Evolutionary conservation across 2,329 filamentous ascomycete genomes (phyloP), one percentile per base, ranked within the genome.

Genomic region (Trichophyton mentagrophytes): DNA sequence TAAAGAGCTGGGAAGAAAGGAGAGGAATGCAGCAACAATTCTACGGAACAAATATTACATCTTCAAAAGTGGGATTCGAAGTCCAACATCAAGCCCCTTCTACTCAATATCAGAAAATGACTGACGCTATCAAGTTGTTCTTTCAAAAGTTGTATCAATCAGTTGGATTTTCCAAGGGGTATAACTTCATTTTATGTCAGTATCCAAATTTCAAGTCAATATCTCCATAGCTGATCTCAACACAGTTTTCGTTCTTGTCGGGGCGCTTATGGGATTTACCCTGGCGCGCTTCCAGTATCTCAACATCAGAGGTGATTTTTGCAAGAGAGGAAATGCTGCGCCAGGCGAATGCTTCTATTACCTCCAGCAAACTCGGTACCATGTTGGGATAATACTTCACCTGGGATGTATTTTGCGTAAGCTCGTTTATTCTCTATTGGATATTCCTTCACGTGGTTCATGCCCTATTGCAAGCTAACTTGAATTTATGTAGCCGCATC

Each of bases 201-300:
- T 51, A 22, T 17, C 13, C 30, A 3, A 17, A 9, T 13, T 40
- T 33, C 5, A 30, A 27, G 27, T 53, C 27, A 27, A 27, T 9
- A 11, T 20, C 13, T 57, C 9, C n/a, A 20, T 53, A 9, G 46
- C 46, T 60, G 20, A 60, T 27, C 13, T 13, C 17, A 33, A 7
- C 38, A 9, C 40, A 53, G 58, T 70, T 57, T 63, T 78, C 62
- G 69, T 82, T 56, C 77, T 80, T 58, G 71, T 67, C 40, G 78
- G 78, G 1, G 72, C 72, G 0, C 67, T 82, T 5, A 61, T 79
- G 15, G 75, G 73, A 13, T 83, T 85, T 66, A 67, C 70, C 3
- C 71, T 83, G 13, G 73, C 77, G 2, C 77, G 79, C 4, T 65
- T 82, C 1, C 68, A 68, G 47, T 82, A 79, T 65, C 70, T 85